A percentile compares a stretch with the other conserved stretches of the same genome.
These are phyloP conservation scores for Persicaria tinctoria DNA, from an alignment of 148 eudicot species.

Conservation along the genomic window DNA sequence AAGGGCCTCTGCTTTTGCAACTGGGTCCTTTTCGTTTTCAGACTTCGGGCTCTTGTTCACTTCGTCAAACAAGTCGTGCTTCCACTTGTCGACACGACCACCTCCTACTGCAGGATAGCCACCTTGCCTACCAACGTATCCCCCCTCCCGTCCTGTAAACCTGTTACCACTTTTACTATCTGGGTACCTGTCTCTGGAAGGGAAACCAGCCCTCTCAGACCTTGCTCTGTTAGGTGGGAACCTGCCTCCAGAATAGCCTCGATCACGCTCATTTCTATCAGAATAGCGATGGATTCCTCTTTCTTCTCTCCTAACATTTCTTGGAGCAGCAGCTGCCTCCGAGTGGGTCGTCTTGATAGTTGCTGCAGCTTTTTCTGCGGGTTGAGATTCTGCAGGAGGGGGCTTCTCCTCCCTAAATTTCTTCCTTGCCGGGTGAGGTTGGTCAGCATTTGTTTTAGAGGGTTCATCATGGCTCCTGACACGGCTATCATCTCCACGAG, in stretches of 20 bases:
- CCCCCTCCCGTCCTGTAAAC: slow-evolving; percentile 39
- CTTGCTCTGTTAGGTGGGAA: slow-evolving; percentile 23
- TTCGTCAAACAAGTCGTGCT: slow-evolving; percentile 82
- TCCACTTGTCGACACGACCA: slow-evolving; percentile 76
- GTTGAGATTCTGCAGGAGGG: slow-evolving; percentile 29
- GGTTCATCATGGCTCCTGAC: slow-evolving; percentile 61
- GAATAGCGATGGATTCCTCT: slow-evolving; percentile 33
- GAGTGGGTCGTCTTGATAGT: slow-evolving; percentile 23
- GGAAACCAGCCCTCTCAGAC: slow-evolving; percentile 29
- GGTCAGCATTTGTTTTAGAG: slow-evolving; percentile 34
- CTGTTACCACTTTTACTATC: slow-evolving; percentile 28
- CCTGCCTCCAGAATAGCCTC: slow-evolving; percentile 29
- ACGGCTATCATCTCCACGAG: slow-evolving; percentile 34
- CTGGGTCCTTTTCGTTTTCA: slow-evolving; percentile 76
- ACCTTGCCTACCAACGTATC: slow-evolving; percentile 38
- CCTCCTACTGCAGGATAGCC: slow-evolving; percentile 19
- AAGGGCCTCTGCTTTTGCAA: slow-evolving; percentile 86
- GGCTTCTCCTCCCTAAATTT: slow-evolving; percentile 79
- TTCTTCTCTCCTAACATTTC: slow-evolving; percentile 33
- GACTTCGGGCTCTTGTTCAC: slow-evolving; percentile 51
- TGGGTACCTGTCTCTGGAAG: slow-evolving; percentile 34
- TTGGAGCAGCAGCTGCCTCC: slow-evolving; percentile 7
- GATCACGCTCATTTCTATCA: slow-evolving; percentile 41
- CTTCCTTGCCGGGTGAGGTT: slow-evolving; percentile 41
- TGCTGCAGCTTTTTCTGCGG: slow-evolving; percentile 19